Percentiles rank a stretch among this genome's conserved stretches.
These are phyloP conservation scores for Annulohypoxylon nitens DNA, from an alignment of 495 filamentous ascomycete species.

Conservation along the genomic window DNA sequence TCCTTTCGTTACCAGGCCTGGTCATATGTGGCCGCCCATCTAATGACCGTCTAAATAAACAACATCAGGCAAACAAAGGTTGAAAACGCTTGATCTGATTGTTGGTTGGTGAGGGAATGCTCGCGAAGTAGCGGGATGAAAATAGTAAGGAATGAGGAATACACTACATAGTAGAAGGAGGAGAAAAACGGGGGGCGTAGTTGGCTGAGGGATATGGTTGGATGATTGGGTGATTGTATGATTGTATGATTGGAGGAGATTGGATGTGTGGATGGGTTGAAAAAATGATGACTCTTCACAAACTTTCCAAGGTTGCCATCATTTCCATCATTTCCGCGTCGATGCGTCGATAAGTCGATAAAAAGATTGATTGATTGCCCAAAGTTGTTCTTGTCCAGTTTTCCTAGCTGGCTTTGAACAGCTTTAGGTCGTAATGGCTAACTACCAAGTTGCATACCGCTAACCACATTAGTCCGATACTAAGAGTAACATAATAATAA, in stretches of 20 bases:
- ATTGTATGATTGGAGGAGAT: neutral
- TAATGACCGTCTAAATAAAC: conserved; percentile 18
- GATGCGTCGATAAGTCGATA: neutral
- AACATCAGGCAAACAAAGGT: conserved; percentile 19
- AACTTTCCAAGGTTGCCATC: conserved; percentile 18
- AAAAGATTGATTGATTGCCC: conserved; percentile 6
- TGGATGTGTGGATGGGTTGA: conserved; percentile 21
- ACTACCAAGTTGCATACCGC: conserved; percentile 1
- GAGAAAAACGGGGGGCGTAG: conserved; percentile 15
- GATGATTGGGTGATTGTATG: conserved; percentile 8
- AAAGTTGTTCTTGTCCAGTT: conserved; percentile 29
- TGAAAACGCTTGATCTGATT: conserved; percentile 2
- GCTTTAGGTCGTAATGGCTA: conserved; percentile 20
- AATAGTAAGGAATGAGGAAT: conserved; percentile 15
- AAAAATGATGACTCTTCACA: conserved; percentile 26
- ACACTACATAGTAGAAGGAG: neutral
- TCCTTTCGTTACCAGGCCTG: conserved; percentile 16
- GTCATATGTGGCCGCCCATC: conserved; percentile 29
- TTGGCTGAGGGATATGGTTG: conserved; percentile 1
- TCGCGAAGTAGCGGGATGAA: conserved; percentile 24
- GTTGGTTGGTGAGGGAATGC: conserved; percentile 21
- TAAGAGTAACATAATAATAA: neutral
- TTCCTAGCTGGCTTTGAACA: conserved; percentile 17
- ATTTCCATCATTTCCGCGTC: conserved; percentile 32
- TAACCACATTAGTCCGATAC: neutral